These are phyloP conservation scores for Sequoia sempervirens DNA, from an alignment of 75 land plant genomes.

Conservation along the genomic window DNA sequence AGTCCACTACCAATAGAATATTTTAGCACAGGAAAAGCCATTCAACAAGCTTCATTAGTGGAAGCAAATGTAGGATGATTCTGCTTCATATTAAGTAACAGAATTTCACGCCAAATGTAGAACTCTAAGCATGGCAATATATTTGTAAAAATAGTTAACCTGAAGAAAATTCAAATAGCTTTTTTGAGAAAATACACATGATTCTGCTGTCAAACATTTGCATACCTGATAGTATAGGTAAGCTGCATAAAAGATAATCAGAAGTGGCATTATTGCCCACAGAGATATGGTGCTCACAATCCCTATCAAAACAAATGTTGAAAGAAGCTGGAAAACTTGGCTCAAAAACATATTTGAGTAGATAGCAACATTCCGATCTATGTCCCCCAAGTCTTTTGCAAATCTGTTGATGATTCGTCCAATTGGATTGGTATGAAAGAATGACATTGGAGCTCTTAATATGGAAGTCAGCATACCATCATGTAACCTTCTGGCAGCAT, in stretches of 20 bases:
- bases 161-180: background rate
- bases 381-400: conserved; percentile 93
- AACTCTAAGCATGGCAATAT: background rate
- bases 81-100: background rate
- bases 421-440: conserved; percentile 94
- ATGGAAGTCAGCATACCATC: conserved; percentile 82
- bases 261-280: conserved; percentile 98
- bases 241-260: conserved; percentile 76
- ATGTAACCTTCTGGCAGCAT: conserved; percentile 84
- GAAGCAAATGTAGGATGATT: background rate
- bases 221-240: conserved; percentile 90
- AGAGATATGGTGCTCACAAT: conserved; percentile 88
- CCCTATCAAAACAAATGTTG: conserved; percentile 95
- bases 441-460: conserved; percentile 93
- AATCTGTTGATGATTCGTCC: conserved; percentile 95
- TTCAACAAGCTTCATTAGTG: background rate
- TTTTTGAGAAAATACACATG: conserved; percentile 2
- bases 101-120: background rate
- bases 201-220: background rate
- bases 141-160: background rate
- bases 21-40: background rate
- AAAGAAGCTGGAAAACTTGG: conserved; percentile 73
- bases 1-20: conserved; percentile 2
- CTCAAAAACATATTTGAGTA: conserved; percentile 72
- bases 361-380: conserved; percentile 81